These are phyloP conservation scores for Stachybotrys chlorohalonatus DNA, from an alignment of 2,329 filamentous ascomycete species.

Conservation along the genomic window DNA sequence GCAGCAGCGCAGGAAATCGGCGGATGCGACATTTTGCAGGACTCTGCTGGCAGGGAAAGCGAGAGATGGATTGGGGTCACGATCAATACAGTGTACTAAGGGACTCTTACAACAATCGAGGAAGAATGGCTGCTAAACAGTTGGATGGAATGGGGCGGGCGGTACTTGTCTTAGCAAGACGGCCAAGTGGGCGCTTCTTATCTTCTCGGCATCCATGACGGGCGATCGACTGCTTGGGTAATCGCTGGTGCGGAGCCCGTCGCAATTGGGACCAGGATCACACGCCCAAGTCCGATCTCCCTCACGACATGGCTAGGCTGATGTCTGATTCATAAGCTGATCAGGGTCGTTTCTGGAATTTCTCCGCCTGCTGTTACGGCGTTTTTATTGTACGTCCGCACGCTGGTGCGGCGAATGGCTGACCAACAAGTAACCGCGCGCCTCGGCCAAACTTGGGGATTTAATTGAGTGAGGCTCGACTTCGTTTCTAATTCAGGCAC, in stretches of 20 bases:
- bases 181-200: neutral
- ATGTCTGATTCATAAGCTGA: neutral
- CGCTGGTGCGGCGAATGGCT: too few relatives aligned
- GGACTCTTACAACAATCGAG: too few relatives aligned
- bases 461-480: too few relatives aligned
- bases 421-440: too few relatives aligned
- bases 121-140: neutral
- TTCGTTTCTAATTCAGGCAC: too few relatives aligned
- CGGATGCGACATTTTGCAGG: neutral
- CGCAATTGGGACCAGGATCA: neutral
- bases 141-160: neutral
- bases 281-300: neutral
- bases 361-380: too few relatives aligned
- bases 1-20: slow-evolving; percentile 5
- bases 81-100: too few relatives aligned
- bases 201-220: neutral
- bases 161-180: neutral
- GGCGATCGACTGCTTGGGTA: neutral
- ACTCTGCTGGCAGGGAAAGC: neutral
- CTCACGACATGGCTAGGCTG: neutral
- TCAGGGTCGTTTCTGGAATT: too few relatives aligned
- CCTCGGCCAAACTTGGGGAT: too few relatives aligned
- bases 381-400: too few relatives aligned
- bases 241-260: neutral
- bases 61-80: too few relatives aligned